These are phyloP conservation scores for Penicillium coprophilum DNA, from an alignment of 495 filamentous ascomycete genomes.

Conservation along the genomic window DNA sequence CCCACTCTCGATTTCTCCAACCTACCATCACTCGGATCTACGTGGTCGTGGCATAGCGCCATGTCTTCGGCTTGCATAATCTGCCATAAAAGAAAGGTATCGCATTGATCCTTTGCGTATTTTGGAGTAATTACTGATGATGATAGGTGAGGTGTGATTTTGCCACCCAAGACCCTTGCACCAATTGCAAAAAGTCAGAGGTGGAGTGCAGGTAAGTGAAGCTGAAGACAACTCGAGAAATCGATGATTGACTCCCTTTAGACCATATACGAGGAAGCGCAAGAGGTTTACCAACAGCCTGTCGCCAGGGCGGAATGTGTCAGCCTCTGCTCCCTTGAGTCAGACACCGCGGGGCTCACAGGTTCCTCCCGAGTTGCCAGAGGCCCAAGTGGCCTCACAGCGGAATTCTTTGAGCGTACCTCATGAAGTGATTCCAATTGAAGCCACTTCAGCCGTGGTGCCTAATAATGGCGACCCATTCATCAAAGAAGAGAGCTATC, in stretches of 20 bases:
- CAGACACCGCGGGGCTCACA: constrained; percentile 23
- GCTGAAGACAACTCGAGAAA: neutral
- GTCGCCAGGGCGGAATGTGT: constrained; percentile 21
- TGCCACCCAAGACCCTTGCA: constrained; percentile 32
- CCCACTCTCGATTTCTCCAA: constrained; percentile 23
- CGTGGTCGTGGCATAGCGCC: constrained; percentile 7
- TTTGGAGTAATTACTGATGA: constrained; percentile 6
- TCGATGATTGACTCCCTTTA: constrained; percentile 1
- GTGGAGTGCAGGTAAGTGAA: constrained; percentile 29
- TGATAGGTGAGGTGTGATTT: constrained; percentile 30
- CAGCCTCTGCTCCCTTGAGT: constrained; percentile 20
- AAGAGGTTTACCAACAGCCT: constrained; percentile 34
- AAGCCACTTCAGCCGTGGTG: neutral
- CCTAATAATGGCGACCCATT: constrained; percentile 20
- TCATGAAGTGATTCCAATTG: constrained; percentile 7
- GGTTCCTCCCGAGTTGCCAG: constrained; percentile 19
- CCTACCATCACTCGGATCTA: constrained; percentile 8
- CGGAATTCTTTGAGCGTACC: constrained; percentile 5
- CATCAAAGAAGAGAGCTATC: constrained; percentile 34
- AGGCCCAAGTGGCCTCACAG: constrained; percentile 3
- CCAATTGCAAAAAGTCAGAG: constrained; percentile 30
- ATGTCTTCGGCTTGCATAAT: constrained; percentile 35
- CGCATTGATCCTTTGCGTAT: neutral
- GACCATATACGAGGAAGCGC: constrained; percentile 32
- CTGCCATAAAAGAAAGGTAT: constrained; percentile 33